Base-by-base conservation (phyloP, 106 monocot genomes). In the Hemerocallis citrina region DNA sequence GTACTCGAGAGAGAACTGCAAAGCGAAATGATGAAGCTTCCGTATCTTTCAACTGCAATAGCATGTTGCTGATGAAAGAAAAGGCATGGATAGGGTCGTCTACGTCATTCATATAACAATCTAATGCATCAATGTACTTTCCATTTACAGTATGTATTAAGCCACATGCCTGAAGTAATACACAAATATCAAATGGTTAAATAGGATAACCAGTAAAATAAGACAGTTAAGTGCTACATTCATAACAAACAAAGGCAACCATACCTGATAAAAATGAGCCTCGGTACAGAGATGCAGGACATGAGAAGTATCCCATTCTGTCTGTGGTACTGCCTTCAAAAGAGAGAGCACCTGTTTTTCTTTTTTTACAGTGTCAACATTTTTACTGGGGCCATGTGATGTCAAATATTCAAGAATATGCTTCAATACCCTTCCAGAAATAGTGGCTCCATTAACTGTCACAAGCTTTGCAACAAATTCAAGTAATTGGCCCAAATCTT, bases 51-150 rank as follows among this genome's bases (percentile, higher is more conserved):
- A 85, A 70, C 40, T 80, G 59, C 35, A 59, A 52, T 27, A 98
- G 34, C 76, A 77, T 81, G 21, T 78, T 82, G 64, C 82, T 61
- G 23, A 98, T 84, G 59, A 92, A 98, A 68, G 82, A 72, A 72
- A 98, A 98, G 34, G 91, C 73, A 82, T 85, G 74, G 23, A 77
- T 52, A 67, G 87, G 84, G 59, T 92, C 96, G 62, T 80, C 51
- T 5, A 66, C 20, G 54, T 98, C 96, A 72, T 82, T 85, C 91
- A 91, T 87, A 65, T 88, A 98, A 70, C 91, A 74, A 77, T 98
- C 91, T 48, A 98, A 61, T 64, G 96, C 86, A 55, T 75, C 52
- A 64, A 88, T 40, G 75, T 75, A 72, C 34, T 85, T 62, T 3
- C 77, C 69, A 61, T 57, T 81, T 54, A 66, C 77, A 30, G 47